Percentiles rank a stretch among this genome's conserved stretches.
Conservation (phyloP, 495 filamentous ascomycete species). For the Penicillium lagena region DNA sequence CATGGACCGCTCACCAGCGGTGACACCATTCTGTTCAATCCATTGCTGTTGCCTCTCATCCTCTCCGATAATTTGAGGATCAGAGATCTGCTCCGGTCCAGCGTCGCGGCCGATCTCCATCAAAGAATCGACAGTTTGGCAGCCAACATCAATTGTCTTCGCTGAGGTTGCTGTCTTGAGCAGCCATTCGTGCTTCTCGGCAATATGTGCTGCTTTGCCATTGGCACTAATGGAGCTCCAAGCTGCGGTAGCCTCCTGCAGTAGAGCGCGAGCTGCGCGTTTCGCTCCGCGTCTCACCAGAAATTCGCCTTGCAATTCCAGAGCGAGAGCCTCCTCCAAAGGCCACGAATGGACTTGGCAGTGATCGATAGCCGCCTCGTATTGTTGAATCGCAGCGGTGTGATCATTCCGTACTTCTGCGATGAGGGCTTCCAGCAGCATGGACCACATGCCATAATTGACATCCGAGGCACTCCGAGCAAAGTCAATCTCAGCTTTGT, state of each 20-base stretch:
- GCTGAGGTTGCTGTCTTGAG: slow-evolving; percentile 58
- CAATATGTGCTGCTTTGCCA: slow-evolving; percentile 66
- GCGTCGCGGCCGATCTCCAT: slow-evolving; percentile 48
- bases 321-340: slow-evolving; percentile 74
- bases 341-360: slow-evolving; percentile 68
- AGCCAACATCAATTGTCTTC: slow-evolving; percentile 59
- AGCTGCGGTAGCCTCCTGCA: slow-evolving; percentile 66
- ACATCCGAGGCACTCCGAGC: slow-evolving; percentile 63
- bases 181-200: slow-evolving; percentile 64
- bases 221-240: slow-evolving; percentile 69
- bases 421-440: slow-evolving; percentile 66
- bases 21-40: slow-evolving; percentile 60
- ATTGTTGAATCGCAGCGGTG: slow-evolving; percentile 53
- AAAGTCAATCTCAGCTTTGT: slow-evolving; percentile 60
- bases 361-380: slow-evolving; percentile 76
- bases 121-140: slow-evolving; percentile 60
- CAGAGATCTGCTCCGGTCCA: slow-evolving; percentile 39
- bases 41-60: slow-evolving; percentile 61
- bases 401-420: slow-evolving; percentile 59
- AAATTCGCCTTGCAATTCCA: slow-evolving; percentile 68
- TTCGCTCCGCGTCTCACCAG: slow-evolving; percentile 65
- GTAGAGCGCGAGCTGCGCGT: slow-evolving; percentile 62
- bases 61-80: slow-evolving; percentile 43
- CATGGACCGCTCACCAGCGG: slow-evolving; percentile 26
- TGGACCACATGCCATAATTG: slow-evolving; percentile 76